Evolutionary conservation across 2,329 filamentous ascomycete genomes (phyloP).

Genomic region (Aspergillus jensenii): DNA sequence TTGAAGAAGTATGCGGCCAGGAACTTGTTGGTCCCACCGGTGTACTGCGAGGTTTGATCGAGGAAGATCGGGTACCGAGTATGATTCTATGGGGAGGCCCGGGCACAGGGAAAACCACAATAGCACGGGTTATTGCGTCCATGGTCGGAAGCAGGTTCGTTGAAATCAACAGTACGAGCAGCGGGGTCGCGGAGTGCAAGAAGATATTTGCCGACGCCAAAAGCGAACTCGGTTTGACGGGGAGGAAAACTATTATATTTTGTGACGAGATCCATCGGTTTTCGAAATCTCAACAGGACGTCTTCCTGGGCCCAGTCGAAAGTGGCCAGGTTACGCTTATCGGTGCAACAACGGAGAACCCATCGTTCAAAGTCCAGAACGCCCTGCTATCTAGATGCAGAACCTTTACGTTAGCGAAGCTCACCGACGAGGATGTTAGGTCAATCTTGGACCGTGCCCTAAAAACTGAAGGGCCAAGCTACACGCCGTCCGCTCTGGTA

Average conservation of each 20-base stretch:
- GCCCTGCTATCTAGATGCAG: constrained; percentile 86
- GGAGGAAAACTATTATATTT: constrained; percentile 91
- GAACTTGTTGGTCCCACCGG: constrained; percentile 83
- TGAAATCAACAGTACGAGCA: constrained; percentile 91
- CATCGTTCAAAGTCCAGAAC: constrained; percentile 86
- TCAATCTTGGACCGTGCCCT: constrained; percentile 77
- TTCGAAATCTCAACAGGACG: constrained; percentile 88
- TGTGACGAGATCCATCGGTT: constrained; percentile 97
- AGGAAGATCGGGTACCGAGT: constrained; percentile 80
- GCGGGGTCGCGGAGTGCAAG: constrained; percentile 86
- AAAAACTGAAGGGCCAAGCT: constrained; percentile 56
- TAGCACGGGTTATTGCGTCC: constrained; percentile 83
- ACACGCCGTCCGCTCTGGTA: constrained; percentile 57
- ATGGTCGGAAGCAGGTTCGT: constrained; percentile 83
- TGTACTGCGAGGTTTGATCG: constrained; percentile 82
- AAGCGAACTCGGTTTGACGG: constrained; percentile 76
- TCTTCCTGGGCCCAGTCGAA: constrained; percentile 91
- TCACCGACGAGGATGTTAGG: constrained; percentile 70
- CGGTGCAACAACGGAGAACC: constrained; percentile 95
- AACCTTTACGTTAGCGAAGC: constrained; percentile 79
- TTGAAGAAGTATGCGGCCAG: constrained; percentile 89
- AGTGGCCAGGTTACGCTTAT: constrained; percentile 87
- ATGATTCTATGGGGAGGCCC: constrained; percentile 79
- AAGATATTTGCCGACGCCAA: constrained; percentile 84
- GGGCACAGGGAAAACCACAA: constrained; percentile 60